These are phyloP conservation scores for Solanum etuberosum DNA, from an alignment of 257 asterid species.

Conservation along the genomic window DNA sequence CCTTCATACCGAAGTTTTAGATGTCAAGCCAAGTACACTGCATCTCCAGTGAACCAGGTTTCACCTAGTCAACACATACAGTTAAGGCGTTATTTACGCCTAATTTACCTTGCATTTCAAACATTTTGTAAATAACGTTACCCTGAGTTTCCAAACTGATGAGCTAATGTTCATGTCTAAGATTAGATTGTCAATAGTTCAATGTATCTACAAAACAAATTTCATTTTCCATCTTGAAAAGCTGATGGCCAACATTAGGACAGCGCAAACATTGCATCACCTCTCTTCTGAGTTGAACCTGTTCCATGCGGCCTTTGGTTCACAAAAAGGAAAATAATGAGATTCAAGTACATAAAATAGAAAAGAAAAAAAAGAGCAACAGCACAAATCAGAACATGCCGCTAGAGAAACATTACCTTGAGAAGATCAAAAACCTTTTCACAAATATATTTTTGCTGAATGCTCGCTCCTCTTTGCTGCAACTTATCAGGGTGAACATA, in stretches of 20 bases:
- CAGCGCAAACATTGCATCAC: constrained; percentile 19
- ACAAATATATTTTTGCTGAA: constrained; percentile 81
- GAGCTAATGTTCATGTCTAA: neutral
- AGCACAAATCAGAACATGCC: neutral
- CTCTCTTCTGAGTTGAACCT: constrained; percentile 91
- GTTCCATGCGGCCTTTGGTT: constrained; percentile 90
- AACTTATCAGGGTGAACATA: constrained; percentile 94
- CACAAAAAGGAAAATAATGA: constrained; percentile 1
- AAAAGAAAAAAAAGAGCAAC: too few relatives aligned
- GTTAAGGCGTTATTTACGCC: neutral
- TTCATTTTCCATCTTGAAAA: neutral
- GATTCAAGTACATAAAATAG: neutral
- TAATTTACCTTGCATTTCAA: neutral
- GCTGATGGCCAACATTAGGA: neutral
- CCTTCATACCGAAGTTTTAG: neutral
- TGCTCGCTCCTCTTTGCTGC: constrained; percentile 94
- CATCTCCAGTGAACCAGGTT: neutral
- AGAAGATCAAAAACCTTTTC: constrained; percentile 96
- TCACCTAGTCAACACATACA: neutral
- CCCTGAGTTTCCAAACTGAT: neutral
- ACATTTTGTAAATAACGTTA: neutral
- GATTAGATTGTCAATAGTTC: neutral
- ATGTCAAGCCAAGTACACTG: neutral
- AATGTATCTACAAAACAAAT: neutral
- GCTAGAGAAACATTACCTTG: constrained; percentile 38